Base-by-base conservation (phyloP, 208 protist genomes). In the Trypanosoma avium region DNA sequence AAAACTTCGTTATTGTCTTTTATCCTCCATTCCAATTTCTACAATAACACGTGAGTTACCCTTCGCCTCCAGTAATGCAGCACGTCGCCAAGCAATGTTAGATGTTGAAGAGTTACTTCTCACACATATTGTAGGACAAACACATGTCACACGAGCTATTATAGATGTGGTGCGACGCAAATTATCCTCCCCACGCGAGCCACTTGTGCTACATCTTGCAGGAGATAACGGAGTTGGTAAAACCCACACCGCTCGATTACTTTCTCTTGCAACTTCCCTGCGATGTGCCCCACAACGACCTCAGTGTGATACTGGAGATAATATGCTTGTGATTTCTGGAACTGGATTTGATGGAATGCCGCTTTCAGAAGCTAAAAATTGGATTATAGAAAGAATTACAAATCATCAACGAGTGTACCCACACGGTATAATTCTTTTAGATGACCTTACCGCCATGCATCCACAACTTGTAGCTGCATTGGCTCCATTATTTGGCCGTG, bases 141-240 rank as follows among this genome's bases (percentile, higher is more conserved):
- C 54, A 26, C 84, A 94, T 40, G 53, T 94, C 8, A 57, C 74
- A n/a, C 24, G 24, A 12, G 59, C 68, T 15, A 75, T 94, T 54
- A 56, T 75, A 27, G 67, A 69, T 6, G 58, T 77, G n/a, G 54
- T 94, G 45, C 65, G 77, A 3, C 65, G 67, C 15, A 95, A 95
- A 68, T 52, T 95, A 8, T 53, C 71, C 4, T 73, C 65, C 56
- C 80, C 83, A 35, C 29, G 59, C 7, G 75, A 87, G 66, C 84
- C 83, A 9, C 75, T 92, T 40, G 80, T 95, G 0, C 67, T 95
- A 27, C 85, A 90, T 70, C 79, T 91, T 17, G 86, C 83, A 6
- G 90, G 90, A 0, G 90, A 95, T 56, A 92, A 92, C 40, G 86
- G 82, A 5, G 85, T 91, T 15, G 89, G 89, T 53, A 95, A 92